Conservation (phyloP, 306 rosid species). For the Castanospermum australe region DNA sequence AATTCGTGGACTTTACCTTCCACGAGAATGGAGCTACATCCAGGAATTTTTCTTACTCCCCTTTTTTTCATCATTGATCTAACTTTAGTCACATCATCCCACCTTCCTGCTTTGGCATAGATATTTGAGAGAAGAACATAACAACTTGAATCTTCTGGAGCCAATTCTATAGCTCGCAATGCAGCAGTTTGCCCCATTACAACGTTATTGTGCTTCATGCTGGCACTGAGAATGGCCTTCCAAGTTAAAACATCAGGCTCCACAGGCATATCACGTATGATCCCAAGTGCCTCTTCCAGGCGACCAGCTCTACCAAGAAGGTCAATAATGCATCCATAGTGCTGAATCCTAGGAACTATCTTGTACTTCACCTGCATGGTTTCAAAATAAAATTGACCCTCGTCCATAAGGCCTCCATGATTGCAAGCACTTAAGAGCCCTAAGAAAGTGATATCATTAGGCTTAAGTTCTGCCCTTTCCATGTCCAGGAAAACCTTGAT, state of each 20-base stretch:
- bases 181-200: conserved; percentile 40
- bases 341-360: conserved; percentile 49
- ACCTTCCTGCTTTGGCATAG: conserved; percentile 47
- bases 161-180: conserved; percentile 38
- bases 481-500: conserved; percentile 41
- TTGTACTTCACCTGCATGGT: conserved; percentile 54
- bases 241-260: conserved; percentile 56
- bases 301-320: conserved; percentile 47
- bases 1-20: conserved; percentile 48
- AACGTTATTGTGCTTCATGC: conserved; percentile 41
- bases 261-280: conserved; percentile 42
- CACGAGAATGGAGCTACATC: conserved; percentile 51
- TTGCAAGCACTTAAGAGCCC: conserved; percentile 57
- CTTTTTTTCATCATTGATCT: conserved; percentile 46
- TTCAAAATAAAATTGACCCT: conserved; percentile 47
- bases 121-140: conserved; percentile 60
- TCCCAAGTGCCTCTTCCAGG: conserved; percentile 40
- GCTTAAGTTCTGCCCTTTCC: conserved; percentile 39
- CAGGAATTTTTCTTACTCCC: conserved; percentile 46
- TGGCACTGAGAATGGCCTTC: conserved; percentile 50
- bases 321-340: conserved; percentile 54
- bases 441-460: conserved; percentile 53
- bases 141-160: conserved; percentile 56
- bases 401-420: conserved; percentile 53
- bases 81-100: conserved; percentile 49